phyloP scores from a whole-genome alignment of 2,329 filamentous ascomycete genomes.

The Scedosporium aurantiacum region DNA sequence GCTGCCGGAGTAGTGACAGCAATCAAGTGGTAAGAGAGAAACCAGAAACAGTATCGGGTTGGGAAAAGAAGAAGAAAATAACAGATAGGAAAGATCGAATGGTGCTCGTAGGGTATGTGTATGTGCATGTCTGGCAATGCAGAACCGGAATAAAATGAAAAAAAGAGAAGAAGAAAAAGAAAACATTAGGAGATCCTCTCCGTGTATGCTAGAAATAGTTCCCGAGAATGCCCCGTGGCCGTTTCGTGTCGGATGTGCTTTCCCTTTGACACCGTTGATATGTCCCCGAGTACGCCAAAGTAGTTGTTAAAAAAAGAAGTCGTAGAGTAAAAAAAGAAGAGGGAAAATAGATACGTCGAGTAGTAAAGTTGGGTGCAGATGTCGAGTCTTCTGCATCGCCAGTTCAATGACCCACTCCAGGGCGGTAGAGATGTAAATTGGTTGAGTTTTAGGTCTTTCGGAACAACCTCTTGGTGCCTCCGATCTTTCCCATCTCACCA shows the following conservation, averaged over 20 bases:
- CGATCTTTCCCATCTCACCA: slow-evolving; percentile 60
- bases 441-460: slow-evolving; percentile 25
- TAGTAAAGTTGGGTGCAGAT: neutral
- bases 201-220: neutral
- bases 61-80: neutral
- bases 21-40: too few relatives aligned
- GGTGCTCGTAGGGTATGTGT: neutral
- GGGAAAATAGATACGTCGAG: neutral
- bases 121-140: too few relatives aligned
- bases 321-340: neutral
- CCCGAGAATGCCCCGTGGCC: too few relatives aligned
- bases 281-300: neutral
- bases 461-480: slow-evolving; percentile 62
- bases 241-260: too few relatives aligned
- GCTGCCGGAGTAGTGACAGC: too few relatives aligned
- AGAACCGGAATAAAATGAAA: too few relatives aligned
- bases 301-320: neutral
- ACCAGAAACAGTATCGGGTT: too few relatives aligned
- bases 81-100: neutral
- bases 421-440: too few relatives aligned
- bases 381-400: neutral
- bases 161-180: too few relatives aligned
- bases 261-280: too few relatives aligned
- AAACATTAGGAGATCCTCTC: neutral
- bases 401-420: too few relatives aligned